Conservation (phyloP, 139 green algal species). For the Tetratostichococcus sp. region DNA sequence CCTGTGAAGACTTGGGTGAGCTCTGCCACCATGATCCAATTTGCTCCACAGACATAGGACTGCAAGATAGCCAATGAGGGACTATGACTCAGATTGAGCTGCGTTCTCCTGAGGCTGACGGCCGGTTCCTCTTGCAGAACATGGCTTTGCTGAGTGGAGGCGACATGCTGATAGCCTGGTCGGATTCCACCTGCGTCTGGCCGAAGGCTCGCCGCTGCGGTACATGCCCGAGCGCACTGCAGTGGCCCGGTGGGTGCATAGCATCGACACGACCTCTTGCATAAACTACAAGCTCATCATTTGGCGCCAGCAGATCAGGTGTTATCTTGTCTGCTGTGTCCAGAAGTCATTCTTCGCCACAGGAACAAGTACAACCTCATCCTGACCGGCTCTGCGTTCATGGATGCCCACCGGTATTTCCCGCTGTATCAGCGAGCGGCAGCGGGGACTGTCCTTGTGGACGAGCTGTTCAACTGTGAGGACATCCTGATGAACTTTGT, state of each 20-base stretch:
- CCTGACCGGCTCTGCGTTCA: slow-evolving; percentile 43
- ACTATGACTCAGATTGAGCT: too few relatives aligned
- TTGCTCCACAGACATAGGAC: too few relatives aligned
- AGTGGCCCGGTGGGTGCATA: slow-evolving; percentile 18
- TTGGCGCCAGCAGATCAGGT: too few relatives aligned
- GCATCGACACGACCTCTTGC: too few relatives aligned
- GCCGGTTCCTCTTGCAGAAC: slow-evolving; percentile 27
- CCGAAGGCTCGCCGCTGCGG: slow-evolving; percentile 14
- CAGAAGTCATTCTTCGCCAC: not conserved
- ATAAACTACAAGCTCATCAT: too few relatives aligned
- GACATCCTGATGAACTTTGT: slow-evolving; percentile 55
- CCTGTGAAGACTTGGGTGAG: not conserved
- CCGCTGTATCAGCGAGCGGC: slow-evolving; percentile 14
- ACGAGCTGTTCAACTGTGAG: slow-evolving; percentile 49
- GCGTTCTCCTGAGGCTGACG: too few relatives aligned
- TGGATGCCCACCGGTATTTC: slow-evolving; percentile 30
- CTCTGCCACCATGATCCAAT: not conserved
- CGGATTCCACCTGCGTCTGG: slow-evolving; percentile 33
- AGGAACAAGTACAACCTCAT: slow-evolving; percentile 43
- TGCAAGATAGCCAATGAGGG: too few relatives aligned
- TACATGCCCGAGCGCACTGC: slow-evolving; percentile 20
- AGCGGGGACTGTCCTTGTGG: slow-evolving; percentile 13
- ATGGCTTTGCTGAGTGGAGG: slow-evolving; percentile 30
- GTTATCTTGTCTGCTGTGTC: too few relatives aligned
- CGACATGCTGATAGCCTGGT: slow-evolving; percentile 22